Percentiles rank a stretch among this genome's conserved stretches.
Conservation (phyloP, 768 basidiomycete genomes). For the Crepidotus variabilis region DNA sequence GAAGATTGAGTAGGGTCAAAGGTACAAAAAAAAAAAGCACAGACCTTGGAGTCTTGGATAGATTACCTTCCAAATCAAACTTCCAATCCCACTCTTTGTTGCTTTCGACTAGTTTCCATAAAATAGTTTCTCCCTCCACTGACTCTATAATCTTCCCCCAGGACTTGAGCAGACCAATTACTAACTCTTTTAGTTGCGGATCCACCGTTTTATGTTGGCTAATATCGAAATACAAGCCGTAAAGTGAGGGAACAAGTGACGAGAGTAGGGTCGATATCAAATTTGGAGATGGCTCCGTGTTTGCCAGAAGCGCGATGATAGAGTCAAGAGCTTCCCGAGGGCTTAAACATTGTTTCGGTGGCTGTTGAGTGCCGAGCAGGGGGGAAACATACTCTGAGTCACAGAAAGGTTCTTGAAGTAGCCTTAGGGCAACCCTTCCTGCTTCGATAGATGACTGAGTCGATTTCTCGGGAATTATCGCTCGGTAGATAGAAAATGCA, state of each 20-base stretch:
- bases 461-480: constrained; percentile 41
- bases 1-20: background rate
- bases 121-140: constrained; percentile 45
- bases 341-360: constrained; percentile 9
- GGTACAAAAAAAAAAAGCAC: constrained; percentile 17
- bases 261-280: constrained; percentile 62
- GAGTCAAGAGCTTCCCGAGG: constrained; percentile 43
- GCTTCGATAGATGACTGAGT: constrained; percentile 24
- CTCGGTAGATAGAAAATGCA: constrained; percentile 65
- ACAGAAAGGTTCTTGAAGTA: constrained; percentile 53
- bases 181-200: constrained; percentile 54
- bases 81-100: constrained; percentile 53
- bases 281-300: constrained; percentile 75
- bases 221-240: constrained; percentile 56
- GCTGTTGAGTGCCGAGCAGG: background rate
- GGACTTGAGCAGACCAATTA: constrained; percentile 58
- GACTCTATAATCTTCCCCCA: constrained; percentile 70
- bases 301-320: constrained; percentile 57
- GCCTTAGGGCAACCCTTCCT: constrained; percentile 35
- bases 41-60: constrained; percentile 40
- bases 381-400: constrained; percentile 5
- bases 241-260: constrained; percentile 65
- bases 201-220: constrained; percentile 57
- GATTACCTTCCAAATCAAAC: constrained; percentile 50
- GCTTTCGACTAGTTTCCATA: constrained; percentile 57